Percentiles rank a stretch among this genome's conserved stretches.
Evolutionary conservation across 306 rosid genomes (phyloP).

Genomic region (Prosopis cineraria): DNA sequence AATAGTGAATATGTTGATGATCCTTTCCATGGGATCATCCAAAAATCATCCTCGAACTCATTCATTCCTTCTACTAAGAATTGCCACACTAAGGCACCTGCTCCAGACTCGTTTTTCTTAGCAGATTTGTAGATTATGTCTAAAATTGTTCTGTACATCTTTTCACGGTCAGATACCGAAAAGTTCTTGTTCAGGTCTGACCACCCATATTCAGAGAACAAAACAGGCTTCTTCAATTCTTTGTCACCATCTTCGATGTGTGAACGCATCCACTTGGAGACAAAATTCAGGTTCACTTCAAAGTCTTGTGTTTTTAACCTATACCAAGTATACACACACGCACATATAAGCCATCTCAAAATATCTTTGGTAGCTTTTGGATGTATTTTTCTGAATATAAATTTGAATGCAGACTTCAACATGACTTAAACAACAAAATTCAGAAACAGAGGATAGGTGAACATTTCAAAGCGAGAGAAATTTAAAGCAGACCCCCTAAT

Average conservation of each 20-base stretch:
- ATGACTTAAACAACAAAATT: not conserved
- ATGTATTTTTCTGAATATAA: not conserved
- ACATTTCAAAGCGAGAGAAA: not conserved
- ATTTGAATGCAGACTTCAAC: not conserved
- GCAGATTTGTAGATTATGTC: constrained; percentile 80
- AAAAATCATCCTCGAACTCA: constrained; percentile 78
- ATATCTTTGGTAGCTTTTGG: not conserved
- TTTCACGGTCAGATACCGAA: constrained; percentile 58
- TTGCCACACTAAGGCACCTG: constrained; percentile 92
- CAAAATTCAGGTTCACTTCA: constrained; percentile 67
- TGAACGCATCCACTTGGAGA: constrained; percentile 88
- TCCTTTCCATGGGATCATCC: constrained; percentile 73
- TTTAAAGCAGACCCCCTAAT: not conserved
- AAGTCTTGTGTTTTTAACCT: constrained; percentile 68
- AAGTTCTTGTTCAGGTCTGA: constrained; percentile 68
- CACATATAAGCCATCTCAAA: not conserved
- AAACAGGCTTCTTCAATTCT: constrained; percentile 74
- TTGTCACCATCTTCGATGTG: constrained; percentile 92
- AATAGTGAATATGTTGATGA: constrained; percentile 58
- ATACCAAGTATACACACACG: not conserved
- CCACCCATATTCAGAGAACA: constrained; percentile 91
- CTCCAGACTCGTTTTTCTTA: constrained; percentile 69
- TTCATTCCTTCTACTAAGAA: constrained; percentile 80
- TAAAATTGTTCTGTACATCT: constrained; percentile 56
- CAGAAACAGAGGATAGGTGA: not conserved